A percentile compares a stretch with the other conserved stretches of the same genome.
phyloP scores from a whole-genome alignment of 257 asterid genomes.

The Solanum etuberosum region DNA sequence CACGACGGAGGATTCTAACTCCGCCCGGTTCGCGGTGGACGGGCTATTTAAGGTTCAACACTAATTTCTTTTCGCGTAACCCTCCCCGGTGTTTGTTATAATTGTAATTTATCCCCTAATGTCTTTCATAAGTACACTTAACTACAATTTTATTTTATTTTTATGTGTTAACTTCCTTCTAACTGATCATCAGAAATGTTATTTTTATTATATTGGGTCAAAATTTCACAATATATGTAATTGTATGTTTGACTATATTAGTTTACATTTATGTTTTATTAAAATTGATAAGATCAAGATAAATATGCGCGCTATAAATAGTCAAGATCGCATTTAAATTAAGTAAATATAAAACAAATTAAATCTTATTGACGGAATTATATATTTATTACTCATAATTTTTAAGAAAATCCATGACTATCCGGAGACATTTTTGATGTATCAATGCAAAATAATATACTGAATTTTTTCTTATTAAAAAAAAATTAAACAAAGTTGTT shows the following conservation, averaged over 20 bases:
- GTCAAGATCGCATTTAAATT: background rate
- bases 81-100: background rate
- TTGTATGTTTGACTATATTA: background rate
- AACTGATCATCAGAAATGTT: background rate
- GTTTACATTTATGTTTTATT: background rate
- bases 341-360: background rate
- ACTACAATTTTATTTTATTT: background rate
- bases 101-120: background rate
- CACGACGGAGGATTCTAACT: background rate
- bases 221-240: background rate
- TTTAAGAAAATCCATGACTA: background rate
- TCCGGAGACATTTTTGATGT: slow-evolving; percentile 4
- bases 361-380: background rate
- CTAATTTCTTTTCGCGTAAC: background rate
- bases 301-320: background rate
- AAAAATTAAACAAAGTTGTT: background rate
- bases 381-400: background rate
- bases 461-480: background rate
- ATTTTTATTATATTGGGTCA: background rate
- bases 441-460: background rate
- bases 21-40: background rate
- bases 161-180: background rate
- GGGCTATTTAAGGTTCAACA: background rate
- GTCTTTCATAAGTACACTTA: background rate
- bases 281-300: background rate